phyloP scores from a whole-genome alignment of 1,284 basidiomycete genomes.

The Ceratobasidium sp. region DNA sequence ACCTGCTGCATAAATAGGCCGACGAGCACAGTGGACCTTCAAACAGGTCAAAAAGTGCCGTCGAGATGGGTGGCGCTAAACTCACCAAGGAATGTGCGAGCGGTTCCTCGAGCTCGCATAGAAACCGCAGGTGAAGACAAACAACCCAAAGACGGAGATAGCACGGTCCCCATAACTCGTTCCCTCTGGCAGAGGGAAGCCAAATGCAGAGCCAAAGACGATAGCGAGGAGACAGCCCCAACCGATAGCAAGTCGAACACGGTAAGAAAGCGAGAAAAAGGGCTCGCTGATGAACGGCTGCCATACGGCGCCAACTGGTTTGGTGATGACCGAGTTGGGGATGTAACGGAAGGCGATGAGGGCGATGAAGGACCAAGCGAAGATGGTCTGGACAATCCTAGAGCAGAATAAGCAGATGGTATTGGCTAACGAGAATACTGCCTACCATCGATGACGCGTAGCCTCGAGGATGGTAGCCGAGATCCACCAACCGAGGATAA shows the following conservation, averaged over 20 bases:
- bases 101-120: constrained; percentile 73
- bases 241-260: constrained; percentile 71
- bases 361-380: constrained; percentile 83
- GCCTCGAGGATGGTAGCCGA: constrained; percentile 73
- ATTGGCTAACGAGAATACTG: constrained; percentile 18
- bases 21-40: constrained; percentile 83
- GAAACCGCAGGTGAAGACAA: constrained; percentile 81
- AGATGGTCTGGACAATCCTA: constrained; percentile 83
- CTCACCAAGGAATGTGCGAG: constrained; percentile 74
- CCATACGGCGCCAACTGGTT: constrained; percentile 77
- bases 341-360: constrained; percentile 85
- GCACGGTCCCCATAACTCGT: constrained; percentile 80
- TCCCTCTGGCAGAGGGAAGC: constrained; percentile 71
- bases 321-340: constrained; percentile 74
- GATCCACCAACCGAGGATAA: constrained; percentile 87
- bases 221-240: constrained; percentile 81
- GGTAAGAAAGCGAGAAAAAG: constrained; percentile 75
- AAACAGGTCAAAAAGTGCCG: not conserved
- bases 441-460: constrained; percentile 80
- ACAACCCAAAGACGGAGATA: constrained; percentile 83
- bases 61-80: constrained; percentile 34
- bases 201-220: constrained; percentile 85
- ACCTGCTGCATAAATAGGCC: constrained; percentile 86
- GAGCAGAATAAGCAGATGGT: constrained; percentile 18
- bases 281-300: constrained; percentile 72